Percentiles rank a stretch among this genome's conserved stretches.
phyloP scores from a whole-genome alignment of 2,329 filamentous ascomycete genomes.

The Xylariaceae sp. region DNA sequence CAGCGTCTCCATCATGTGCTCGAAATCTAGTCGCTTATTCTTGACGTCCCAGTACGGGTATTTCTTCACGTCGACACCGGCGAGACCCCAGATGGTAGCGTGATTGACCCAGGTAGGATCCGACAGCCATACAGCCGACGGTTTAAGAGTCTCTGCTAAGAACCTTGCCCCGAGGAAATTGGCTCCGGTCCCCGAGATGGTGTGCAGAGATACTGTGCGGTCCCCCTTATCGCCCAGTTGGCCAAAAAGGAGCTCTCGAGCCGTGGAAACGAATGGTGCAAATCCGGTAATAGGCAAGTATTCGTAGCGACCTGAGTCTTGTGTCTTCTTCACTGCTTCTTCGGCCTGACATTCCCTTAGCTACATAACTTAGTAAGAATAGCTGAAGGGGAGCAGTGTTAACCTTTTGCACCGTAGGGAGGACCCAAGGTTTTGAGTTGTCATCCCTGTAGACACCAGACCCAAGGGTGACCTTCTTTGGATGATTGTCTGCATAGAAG shows the following conservation, averaged over 20 bases:
- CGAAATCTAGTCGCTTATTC: slow-evolving; percentile 40
- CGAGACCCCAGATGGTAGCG: slow-evolving; percentile 40
- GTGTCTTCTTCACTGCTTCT: background rate
- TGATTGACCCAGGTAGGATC: slow-evolving; percentile 46
- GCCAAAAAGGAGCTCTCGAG: slow-evolving; percentile 40
- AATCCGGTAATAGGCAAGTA: slow-evolving; percentile 26
- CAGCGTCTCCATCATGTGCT: slow-evolving; percentile 38
- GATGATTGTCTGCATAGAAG: background rate
- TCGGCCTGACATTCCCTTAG: background rate
- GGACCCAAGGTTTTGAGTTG: slow-evolving; percentile 45
- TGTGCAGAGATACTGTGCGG: slow-evolving; percentile 43
- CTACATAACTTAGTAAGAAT: background rate
- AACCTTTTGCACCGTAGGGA: slow-evolving; percentile 46
- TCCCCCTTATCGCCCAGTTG: slow-evolving; percentile 2
- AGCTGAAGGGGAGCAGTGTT: background rate
- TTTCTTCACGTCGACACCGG: slow-evolving; percentile 30
- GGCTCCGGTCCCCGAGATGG: slow-evolving; percentile 47
- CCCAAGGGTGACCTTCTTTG: slow-evolving; percentile 6
- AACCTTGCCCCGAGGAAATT: slow-evolving; percentile 42
- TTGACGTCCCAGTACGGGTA: slow-evolving; percentile 44
- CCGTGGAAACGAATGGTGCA: slow-evolving; percentile 31
- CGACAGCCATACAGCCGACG: slow-evolving; percentile 42
- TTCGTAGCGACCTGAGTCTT: background rate
- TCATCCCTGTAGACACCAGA: slow-evolving; percentile 49
- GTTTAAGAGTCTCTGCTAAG: slow-evolving; percentile 31